Base-by-base conservation (phyloP, 768 basidiomycete genomes). In the Butyriboletus loyo region DNA sequence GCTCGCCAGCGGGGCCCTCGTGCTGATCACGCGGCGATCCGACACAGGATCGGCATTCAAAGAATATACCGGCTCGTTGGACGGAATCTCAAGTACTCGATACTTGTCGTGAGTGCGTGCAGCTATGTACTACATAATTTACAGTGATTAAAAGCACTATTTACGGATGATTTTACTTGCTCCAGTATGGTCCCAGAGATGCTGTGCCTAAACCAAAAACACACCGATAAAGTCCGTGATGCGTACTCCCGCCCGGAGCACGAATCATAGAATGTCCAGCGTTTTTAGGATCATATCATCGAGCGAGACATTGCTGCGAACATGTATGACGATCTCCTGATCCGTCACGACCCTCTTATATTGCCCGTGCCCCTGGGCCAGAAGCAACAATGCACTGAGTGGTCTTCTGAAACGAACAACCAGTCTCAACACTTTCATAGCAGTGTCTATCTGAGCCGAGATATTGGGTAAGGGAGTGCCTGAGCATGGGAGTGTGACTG, bases 21-120 rank as follows among this genome's bases (percentile, higher is more conserved):
- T 14, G 13, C 11, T 9, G n/a, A 4, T 17, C 24, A 21, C 32
- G 7, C 50, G 37, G n/a, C 30, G 52, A 19, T 71, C 75, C 1
- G 75, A 77, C 32, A 64, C 72, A 2, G 76, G 75, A 1, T 77
- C 78, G 0, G 67, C 76, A 31, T 79, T 80, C 62, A 67, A 72
- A 11, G 79, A 80, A 48, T 75, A 77, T 39, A 17, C 76, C 0
- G 76, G 74, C 71, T 72, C 73, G 0, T 1, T 41, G 15, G 17
- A 17, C 15, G 14, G 15, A 17, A 14, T n/a, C n/a, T n/a, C n/a
- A n/a, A n/a, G n/a, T n/a, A n/a, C n/a, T n/a, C n/a, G n/a, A n/a
- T n/a, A n/a, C n/a, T n/a, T n/a, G n/a, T n/a, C n/a, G n/a, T n/a
- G n/a, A n/a, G 28, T 30, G 10, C 28, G 2, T 30, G 28, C 28